Evolutionary conservation across 371 early-diverging fungal genomes (phyloP).

Genomic region (Lichtheimia ramosa): DNA sequence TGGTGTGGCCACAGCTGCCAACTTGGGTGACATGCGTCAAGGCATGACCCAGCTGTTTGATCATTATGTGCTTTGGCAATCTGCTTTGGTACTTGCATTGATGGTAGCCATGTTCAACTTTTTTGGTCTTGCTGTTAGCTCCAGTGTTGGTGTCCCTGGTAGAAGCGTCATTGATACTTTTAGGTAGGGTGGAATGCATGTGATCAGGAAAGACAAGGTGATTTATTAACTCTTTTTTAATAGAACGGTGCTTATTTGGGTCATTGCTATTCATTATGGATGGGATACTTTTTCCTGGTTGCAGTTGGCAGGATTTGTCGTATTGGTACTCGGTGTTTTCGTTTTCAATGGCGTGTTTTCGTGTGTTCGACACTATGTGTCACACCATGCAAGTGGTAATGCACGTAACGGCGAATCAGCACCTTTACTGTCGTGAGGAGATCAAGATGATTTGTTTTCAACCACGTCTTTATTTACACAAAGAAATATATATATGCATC

Average conservation of each 20-base stretch:
- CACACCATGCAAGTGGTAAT: conserved; percentile 20
- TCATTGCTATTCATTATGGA: conserved; percentile 41
- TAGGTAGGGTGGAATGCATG: conserved; percentile 21
- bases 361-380: conserved; percentile 7
- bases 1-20: conserved; percentile 21
- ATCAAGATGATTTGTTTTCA: background rate
- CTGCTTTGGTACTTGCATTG: conserved; percentile 32
- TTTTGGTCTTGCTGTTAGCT: conserved; percentile 42
- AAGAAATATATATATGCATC: background rate
- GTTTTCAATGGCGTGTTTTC: conserved; percentile 47
- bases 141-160: conserved; percentile 41
- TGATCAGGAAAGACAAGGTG: no score
- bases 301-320: conserved; percentile 29
- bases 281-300: conserved; percentile 46
- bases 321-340: conserved; percentile 36
- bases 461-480: background rate
- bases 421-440: conserved; percentile 32
- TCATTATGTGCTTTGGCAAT: conserved; percentile 33
- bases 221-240: background rate
- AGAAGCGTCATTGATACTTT: conserved; percentile 41
- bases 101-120: conserved; percentile 50
- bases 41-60: conserved; percentile 28
- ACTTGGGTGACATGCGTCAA: conserved; percentile 22
- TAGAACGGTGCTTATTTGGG: conserved; percentile 44
- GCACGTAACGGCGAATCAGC: conserved; percentile 25